phyloP scores from a whole-genome alignment of 257 asterid genomes.

The Fraxinus cuspidata region DNA sequence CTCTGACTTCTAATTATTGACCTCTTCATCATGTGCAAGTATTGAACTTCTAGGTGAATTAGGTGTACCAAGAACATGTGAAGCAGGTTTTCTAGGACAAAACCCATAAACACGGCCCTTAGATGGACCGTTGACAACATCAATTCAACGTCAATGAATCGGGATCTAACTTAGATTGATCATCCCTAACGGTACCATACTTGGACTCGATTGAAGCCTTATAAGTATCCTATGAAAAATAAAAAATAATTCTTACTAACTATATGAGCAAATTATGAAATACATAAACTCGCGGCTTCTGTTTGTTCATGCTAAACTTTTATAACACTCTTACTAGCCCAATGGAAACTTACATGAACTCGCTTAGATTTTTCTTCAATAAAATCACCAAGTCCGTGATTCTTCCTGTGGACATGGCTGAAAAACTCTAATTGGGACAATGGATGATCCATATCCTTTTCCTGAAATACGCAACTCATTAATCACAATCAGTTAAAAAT shows the following conservation, averaged over 20 bases:
- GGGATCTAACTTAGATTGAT: background rate
- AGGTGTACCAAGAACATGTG: background rate
- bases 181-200: background rate
- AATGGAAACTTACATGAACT: background rate
- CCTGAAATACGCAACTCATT: no score
- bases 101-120: background rate
- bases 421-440: no score
- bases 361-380: background rate
- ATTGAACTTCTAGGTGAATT: background rate
- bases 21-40: background rate
- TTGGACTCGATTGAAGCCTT: background rate
- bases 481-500: no score
- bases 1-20: background rate
- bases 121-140: background rate
- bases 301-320: no score
- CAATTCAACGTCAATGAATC: background rate
- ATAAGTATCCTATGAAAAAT: no score
- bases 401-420: background rate
- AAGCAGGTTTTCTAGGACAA: no score
- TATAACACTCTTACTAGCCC: no score
- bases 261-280: no score
- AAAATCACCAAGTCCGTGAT: background rate
- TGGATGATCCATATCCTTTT: background rate
- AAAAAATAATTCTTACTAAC: no score
- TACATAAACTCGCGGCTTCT: no score